phyloP scores from a whole-genome alignment of 129 eudicot genomes.

The Deinandra increscens region DNA sequence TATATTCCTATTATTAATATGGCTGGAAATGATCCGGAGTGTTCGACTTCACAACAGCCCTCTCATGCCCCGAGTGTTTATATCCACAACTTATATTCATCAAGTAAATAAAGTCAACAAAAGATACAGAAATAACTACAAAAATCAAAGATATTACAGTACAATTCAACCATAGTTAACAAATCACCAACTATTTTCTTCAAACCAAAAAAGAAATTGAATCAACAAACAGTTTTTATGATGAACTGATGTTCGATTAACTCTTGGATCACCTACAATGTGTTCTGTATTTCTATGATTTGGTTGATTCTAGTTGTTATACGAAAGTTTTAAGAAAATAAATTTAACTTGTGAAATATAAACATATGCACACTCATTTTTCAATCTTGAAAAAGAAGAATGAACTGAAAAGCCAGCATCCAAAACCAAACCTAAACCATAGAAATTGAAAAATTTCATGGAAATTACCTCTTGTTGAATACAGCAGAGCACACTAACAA shows the following conservation, averaged over 20 bases:
- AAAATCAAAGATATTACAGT: background rate
- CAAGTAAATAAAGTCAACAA: slow-evolving; percentile 18
- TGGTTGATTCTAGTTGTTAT: slow-evolving; percentile 32
- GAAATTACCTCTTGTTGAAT: too few species aligned
- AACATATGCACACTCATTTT: too few species aligned
- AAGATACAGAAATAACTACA: slow-evolving; percentile 7
- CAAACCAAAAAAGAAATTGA: slow-evolving; percentile 7
- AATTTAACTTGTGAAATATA: slow-evolving; percentile 6
- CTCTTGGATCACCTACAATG: slow-evolving; percentile 29
- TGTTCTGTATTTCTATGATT: slow-evolving; percentile 44
- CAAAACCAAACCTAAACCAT: too few species aligned
- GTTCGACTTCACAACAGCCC: too few species aligned
- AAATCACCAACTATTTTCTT: slow-evolving; percentile 32
- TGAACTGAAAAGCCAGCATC: too few species aligned
- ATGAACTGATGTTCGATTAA: slow-evolving; percentile 28
- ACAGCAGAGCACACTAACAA: too few species aligned
- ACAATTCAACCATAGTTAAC: background rate
- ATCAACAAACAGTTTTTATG: slow-evolving; percentile 1
- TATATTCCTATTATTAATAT: too few species aligned
- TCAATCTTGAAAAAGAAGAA: too few species aligned
- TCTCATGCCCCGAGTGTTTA: slow-evolving; percentile 14
- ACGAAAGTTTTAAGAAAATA: background rate
- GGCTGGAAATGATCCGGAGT: too few species aligned
- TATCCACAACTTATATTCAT: slow-evolving; percentile 33
- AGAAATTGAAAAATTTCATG: too few species aligned